Conservation (phyloP, 176 grass and related monocot species). For the Oryza meyeriana region DNA sequence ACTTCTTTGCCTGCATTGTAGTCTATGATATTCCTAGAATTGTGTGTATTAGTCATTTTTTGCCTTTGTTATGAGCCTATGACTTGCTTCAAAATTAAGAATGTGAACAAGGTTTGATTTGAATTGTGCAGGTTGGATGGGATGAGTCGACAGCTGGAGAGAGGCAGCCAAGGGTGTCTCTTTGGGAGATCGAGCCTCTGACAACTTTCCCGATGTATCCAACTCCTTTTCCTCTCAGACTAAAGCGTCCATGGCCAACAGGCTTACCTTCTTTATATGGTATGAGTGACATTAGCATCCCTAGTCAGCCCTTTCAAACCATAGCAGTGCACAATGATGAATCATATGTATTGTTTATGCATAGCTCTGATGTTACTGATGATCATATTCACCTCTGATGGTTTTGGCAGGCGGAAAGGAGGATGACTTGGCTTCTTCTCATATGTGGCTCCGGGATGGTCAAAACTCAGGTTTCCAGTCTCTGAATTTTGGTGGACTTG, state of each 20-base stretch:
- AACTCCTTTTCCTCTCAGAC: slow-evolving; percentile 81
- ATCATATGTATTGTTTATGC: neutral
- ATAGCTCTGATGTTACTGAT: neutral
- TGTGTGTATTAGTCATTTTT: neutral
- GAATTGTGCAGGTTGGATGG: slow-evolving; percentile 81
- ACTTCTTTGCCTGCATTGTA: neutral
- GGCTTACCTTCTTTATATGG: slow-evolving; percentile 85
- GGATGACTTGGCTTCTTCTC: slow-evolving; percentile 65
- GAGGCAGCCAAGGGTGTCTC: slow-evolving; percentile 94
- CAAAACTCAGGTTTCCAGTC: slow-evolving; percentile 67
- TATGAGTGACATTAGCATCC: slow-evolving; percentile 26
- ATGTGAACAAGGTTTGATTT: slow-evolving; percentile 1
- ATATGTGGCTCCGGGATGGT: slow-evolving; percentile 67
- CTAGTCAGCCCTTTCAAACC: neutral
- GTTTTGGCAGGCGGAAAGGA: slow-evolving; percentile 68
- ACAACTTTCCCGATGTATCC: slow-evolving; percentile 98
- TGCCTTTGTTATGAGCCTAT: neutral
- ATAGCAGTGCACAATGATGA: neutral
- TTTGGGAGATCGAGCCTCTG: slow-evolving; percentile 94
- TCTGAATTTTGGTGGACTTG: slow-evolving; percentile 71
- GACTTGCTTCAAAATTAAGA: slow-evolving; percentile 12
- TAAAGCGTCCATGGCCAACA: slow-evolving; percentile 91
- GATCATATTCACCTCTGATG: slow-evolving; percentile 12
- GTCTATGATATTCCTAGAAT: neutral
- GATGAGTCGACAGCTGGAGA: slow-evolving; percentile 94